A percentile compares a stretch with the other conserved stretches of the same genome.
Conservation (phyloP, 257 asterid genomes). For the Ballota nigra region DNA sequence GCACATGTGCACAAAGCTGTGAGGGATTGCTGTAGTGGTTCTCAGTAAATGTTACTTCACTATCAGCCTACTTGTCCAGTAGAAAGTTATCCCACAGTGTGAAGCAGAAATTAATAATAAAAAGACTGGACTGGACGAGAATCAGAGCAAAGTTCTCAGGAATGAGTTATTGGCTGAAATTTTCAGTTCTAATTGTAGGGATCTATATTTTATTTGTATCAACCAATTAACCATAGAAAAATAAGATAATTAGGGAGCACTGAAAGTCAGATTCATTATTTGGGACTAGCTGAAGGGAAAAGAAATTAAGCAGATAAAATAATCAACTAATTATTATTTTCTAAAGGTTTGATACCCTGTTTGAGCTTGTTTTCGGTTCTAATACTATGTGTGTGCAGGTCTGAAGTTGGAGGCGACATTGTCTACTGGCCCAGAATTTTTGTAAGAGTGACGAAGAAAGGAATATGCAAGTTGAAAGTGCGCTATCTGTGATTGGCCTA, state of each 20-base stretch:
- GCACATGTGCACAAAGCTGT: conserved; percentile 95
- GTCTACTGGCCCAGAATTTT: neutral
- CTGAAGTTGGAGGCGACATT: conserved; percentile 3
- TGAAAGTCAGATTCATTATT: neutral
- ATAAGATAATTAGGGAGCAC: neutral
- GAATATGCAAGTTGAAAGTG: conserved; percentile 83
- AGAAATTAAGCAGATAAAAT: neutral
- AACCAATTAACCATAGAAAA: neutral
- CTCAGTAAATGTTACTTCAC: conserved; percentile 67
- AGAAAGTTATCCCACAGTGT: conserved; percentile 39
- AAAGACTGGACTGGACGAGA: conserved; percentile 36
- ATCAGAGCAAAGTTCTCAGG: conserved; percentile 36
- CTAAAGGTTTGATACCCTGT: neutral
- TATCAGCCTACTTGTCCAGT: conserved; percentile 62
- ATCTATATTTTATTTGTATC: too few relatives aligned
- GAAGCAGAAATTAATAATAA: conserved; percentile 41
- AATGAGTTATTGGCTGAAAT: conserved; percentile 56
- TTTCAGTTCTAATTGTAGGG: conserved; percentile 43
- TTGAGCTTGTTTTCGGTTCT: neutral
- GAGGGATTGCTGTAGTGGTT: conserved; percentile 95
- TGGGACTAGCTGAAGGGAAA: neutral
- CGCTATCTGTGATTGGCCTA: conserved; percentile 79
- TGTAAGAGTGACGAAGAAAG: conserved; percentile 16
- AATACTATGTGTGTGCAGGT: conserved; percentile 20
- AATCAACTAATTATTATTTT: neutral